phyloP scores from a whole-genome alignment of 106 monocot species.

The Allium sativum region DNA sequence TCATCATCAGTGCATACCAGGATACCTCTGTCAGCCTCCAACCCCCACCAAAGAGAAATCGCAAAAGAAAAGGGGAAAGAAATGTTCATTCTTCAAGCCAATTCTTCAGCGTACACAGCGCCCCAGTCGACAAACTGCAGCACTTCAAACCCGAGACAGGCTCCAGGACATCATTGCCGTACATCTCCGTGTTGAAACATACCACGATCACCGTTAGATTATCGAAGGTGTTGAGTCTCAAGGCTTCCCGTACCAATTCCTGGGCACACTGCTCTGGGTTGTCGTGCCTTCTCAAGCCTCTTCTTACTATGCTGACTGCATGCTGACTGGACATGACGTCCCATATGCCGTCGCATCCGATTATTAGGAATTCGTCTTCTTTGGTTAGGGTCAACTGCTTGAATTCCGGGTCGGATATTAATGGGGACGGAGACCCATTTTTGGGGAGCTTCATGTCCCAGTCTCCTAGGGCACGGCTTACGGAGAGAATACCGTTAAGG shows the following conservation, averaged over 20 bases:
- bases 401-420: slow-evolving; percentile 57
- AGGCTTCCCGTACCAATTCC: slow-evolving; percentile 51
- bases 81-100: slow-evolving; percentile 13
- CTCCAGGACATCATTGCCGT: slow-evolving; percentile 18
- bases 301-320: slow-evolving; percentile 34
- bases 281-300: slow-evolving; percentile 36
- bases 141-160: slow-evolving; percentile 9
- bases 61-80: too few relatives aligned
- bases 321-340: slow-evolving; percentile 62
- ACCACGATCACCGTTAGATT: slow-evolving; percentile 57
- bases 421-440: slow-evolving; percentile 31
- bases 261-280: slow-evolving; percentile 46
- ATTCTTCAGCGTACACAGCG: slow-evolving; percentile 32
- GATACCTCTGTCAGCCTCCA: too few relatives aligned
- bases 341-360: slow-evolving; percentile 68
- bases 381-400: slow-evolving; percentile 22
- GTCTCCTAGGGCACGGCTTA: slow-evolving; percentile 51
- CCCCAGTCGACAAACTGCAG: slow-evolving; percentile 39
- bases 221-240: slow-evolving; percentile 42
- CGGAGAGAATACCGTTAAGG: slow-evolving; percentile 53
- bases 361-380: slow-evolving; percentile 63
- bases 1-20: too few relatives aligned
- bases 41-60: too few relatives aligned
- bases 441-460: slow-evolving; percentile 45
- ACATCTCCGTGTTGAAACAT: slow-evolving; percentile 28